These are phyloP conservation scores for Zhuliangozyma parablackwelliae DNA, from an alignment of 1,139 yeast species.

Conservation along the genomic window DNA sequence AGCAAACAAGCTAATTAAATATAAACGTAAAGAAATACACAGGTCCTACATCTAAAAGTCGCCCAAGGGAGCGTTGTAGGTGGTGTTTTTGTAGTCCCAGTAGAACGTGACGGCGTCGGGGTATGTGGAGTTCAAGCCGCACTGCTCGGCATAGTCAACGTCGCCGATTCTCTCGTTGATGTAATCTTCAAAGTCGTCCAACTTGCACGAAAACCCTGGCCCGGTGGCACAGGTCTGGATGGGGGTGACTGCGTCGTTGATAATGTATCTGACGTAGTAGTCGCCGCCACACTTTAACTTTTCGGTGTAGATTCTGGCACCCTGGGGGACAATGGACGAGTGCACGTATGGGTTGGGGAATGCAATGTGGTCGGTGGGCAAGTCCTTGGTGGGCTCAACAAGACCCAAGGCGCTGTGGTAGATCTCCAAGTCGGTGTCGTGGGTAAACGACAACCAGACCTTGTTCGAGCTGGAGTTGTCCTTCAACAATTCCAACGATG, in stretches of 20 bases:
- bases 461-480: conserved; percentile 21
- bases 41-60: conserved; percentile 5
- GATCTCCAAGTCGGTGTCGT: conserved; percentile 54
- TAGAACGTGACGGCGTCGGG: conserved; percentile 31
- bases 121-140: conserved; percentile 30
- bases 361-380: conserved; percentile 23
- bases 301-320: conserved; percentile 50
- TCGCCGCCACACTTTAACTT: conserved; percentile 38
- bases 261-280: conserved; percentile 42
- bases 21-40: no score
- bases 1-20: no score
- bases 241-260: conserved; percentile 59
- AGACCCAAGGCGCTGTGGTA: conserved; percentile 51
- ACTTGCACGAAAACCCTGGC: conserved; percentile 55
- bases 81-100: conserved; percentile 29
- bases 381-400: conserved; percentile 22
- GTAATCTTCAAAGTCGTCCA: conserved; percentile 33
- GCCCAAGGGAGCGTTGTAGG: conserved; percentile 22
- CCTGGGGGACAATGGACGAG: conserved; percentile 53
- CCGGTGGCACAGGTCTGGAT: conserved; percentile 47
- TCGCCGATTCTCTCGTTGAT: conserved; percentile 25
- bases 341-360: conserved; percentile 42
- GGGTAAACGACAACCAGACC: conserved; percentile 50
- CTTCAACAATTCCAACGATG: conserved; percentile 41
- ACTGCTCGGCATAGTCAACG: conserved; percentile 25